Conservation (phyloP, 805 yeast species). For the Middelhovenomyces tepae region DNA sequence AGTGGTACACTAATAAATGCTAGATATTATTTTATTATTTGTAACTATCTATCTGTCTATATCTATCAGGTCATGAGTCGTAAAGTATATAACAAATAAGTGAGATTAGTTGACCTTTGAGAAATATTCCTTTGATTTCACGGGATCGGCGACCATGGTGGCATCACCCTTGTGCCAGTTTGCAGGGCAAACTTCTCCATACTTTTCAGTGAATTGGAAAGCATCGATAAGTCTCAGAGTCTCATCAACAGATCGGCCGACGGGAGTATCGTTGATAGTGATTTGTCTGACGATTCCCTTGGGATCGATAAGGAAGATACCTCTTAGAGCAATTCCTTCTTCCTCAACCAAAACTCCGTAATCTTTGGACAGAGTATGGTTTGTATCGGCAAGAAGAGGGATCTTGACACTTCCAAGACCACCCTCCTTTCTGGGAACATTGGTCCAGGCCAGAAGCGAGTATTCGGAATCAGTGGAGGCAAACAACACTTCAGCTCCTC, state of each 20-base stretch:
- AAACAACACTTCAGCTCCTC: slow-evolving; percentile 81
- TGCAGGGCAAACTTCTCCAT: slow-evolving; percentile 99
- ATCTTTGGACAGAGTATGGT: slow-evolving; percentile 89
- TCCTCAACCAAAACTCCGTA: slow-evolving; percentile 97
- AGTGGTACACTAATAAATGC: background rate
- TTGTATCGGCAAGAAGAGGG: slow-evolving; percentile 93
- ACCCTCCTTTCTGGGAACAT: slow-evolving; percentile 92
- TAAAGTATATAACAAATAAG: background rate
- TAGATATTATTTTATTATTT: slow-evolving; percentile 1
- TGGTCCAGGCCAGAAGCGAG: slow-evolving; percentile 97
- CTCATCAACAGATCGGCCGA: slow-evolving; percentile 98
- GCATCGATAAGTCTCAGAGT: slow-evolving; percentile 96
- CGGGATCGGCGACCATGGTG: slow-evolving; percentile 79
- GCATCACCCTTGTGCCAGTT: slow-evolving; percentile 97
- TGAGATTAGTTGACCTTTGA: slow-evolving; percentile 42
- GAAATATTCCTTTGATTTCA: slow-evolving; percentile 73
- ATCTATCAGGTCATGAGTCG: background rate
- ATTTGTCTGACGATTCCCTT: slow-evolving; percentile 89
- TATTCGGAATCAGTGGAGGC: slow-evolving; percentile 99
- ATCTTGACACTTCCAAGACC: slow-evolving; percentile 94
- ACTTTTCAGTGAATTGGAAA: slow-evolving; percentile 97
- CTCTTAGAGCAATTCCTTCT: slow-evolving; percentile 95
- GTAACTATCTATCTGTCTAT: slow-evolving; percentile 1
- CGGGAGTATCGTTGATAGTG: slow-evolving; percentile 98
- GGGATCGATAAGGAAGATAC: slow-evolving; percentile 97